Base-by-base conservation (phyloP, 148 eudicot genomes). In the Pharnaceum exiguum region DNA sequence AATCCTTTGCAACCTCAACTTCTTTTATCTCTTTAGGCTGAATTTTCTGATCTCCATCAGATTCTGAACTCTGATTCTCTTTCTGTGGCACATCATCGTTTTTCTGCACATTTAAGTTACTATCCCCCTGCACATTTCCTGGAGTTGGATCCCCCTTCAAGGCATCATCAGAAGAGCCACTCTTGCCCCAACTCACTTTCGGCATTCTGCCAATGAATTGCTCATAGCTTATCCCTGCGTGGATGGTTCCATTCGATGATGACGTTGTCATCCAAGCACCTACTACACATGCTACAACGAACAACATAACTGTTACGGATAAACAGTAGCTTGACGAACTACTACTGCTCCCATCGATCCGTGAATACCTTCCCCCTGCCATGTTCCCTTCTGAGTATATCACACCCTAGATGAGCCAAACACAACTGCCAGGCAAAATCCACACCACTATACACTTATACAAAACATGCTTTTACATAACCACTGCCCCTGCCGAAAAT, bases 241-340 rank as follows among this genome's bases (percentile, higher is more conserved):
- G 75, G 54, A 58, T 57, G 24, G 86, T 75, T 37, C 62, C 68
- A 60, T 65, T 46, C 2, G 90, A 73, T 37, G 81, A 73, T 16
- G 83, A 70, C 67, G 70, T 60, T 38, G 80, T 27, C 79, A 80
- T 77, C 85, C 85, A 80, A n/a, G 72, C 81, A 55, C 81, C 85
- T 51, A 84, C 16, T 42, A 84, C 68, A 67, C 90, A 84, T 57
- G 71, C 61, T 32, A 75, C 62, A 59, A 81, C 83, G 27, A 80
- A 62, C 69, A 76, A 75, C 30, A 71, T 67, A 25, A 75, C 36
- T 42, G 69, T 70, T 7, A 60, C 49, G 40, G 65, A 46, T 35
- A 77, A 73, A 54, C 80, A 73, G 67, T 57, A 65, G 55, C 65
- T 74, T 2, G 70, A 43, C 36, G 81, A 70, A 27, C 69, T 81